Evolutionary conservation across 164 flowering plant genomes (phyloP), one percentile per base, ranked within the genome.

Genomic region (Sextonia rubra): DNA sequence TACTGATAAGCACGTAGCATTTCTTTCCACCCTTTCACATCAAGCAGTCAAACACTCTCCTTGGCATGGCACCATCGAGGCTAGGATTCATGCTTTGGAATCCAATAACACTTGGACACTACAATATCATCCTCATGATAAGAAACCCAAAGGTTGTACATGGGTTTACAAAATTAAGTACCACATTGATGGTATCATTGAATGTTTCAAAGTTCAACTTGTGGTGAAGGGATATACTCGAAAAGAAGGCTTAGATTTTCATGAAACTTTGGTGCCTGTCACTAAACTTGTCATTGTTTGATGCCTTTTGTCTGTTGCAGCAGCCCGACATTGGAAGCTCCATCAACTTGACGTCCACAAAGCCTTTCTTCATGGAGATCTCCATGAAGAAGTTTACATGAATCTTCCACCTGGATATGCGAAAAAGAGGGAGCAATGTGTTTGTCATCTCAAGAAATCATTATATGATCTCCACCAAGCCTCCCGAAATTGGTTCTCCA

Each of bases 131-230:
- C 18, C 60, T 56, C 20, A 4, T 17, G 22, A n/a, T 7, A 56
- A 20, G 60, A 56, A 56, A 56, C 60, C 30, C 30, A 29, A 29
- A 29, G 32, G 69, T 27, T 26, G 20, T 32, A 26, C 29, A 66
- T 66, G 47, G 69, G 69, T 66, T 12, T 66, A 66, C n/a, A 27
- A 66, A 66, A 66, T 25, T 4, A 66, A 66, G n/a, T n/a, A 30
- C 12, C 47, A 20, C 27, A 12, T 4, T 32, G 3, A 66, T 25
- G 32, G 69, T 32, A 25, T 44, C 30, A 24, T 66, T 30, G 47
- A 66, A 7, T 2, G 37, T 30, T 66, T 20, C n/a, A 66, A 66
- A 27, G 0, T 17, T 12, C 2, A 7, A 3, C n/a, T 9, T 12
- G 47, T 66, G 3, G 69, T 44, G 1, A 66, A 66, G 26, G 37